Evolutionary conservation across 2,329 filamentous ascomycete genomes (phyloP).

Genomic region (Trichophyton mentagrophytes): DNA sequence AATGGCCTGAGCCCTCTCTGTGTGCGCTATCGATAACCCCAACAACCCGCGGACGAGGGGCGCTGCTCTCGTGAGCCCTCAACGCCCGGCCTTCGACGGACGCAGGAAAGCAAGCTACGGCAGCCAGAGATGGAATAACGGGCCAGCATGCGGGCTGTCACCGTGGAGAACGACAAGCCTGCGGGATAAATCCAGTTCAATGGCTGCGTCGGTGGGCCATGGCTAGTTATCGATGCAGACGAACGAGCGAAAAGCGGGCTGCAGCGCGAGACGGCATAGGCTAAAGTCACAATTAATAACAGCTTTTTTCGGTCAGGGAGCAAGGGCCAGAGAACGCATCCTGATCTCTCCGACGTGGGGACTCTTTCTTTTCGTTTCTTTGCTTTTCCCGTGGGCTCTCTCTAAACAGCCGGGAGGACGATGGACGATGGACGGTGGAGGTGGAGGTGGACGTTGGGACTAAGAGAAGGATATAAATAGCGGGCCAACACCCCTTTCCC

Average conservation of each 20-base stretch:
- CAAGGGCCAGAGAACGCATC: neutral
- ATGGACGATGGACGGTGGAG: too few relatives aligned
- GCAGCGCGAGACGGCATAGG: neutral
- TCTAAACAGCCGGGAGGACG: neutral
- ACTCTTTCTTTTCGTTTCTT: neutral
- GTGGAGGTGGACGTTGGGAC: neutral
- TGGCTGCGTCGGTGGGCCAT: neutral
- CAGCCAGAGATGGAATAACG: too few relatives aligned
- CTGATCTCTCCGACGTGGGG: neutral
- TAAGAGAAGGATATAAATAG: constrained; percentile 8
- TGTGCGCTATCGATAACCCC: neutral
- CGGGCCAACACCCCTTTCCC: neutral
- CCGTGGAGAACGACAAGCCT: neutral
- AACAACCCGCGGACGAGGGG: neutral
- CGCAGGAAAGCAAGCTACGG: too few relatives aligned
- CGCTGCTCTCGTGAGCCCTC: neutral
- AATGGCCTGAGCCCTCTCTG: neutral
- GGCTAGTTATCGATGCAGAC: neutral
- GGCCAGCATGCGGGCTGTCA: neutral
- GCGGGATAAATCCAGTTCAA: neutral
- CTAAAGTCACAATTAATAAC: neutral
- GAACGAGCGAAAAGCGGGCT: neutral
- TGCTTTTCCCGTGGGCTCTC: too few relatives aligned
- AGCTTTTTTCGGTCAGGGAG: neutral
- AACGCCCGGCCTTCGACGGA: neutral